Base-by-base conservation (phyloP, 495 filamentous ascomycete species). In the Venustampulla echinocandica region DNA sequence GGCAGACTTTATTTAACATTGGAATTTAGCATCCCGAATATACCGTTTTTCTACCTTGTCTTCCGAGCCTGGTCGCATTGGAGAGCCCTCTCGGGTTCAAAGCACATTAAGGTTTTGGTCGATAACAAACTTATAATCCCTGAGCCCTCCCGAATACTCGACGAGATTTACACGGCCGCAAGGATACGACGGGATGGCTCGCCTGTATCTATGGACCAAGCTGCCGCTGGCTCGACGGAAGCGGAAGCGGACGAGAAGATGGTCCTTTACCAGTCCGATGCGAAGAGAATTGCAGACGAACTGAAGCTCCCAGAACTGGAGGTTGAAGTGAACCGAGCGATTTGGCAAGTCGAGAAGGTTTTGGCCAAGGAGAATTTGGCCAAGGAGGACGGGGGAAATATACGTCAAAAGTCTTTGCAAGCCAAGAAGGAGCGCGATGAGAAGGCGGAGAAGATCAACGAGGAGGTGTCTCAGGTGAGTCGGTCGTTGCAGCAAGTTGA, bases 31-130 rank as follows among this genome's bases (percentile, higher is more conserved):
- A 69, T 96, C 51, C 90, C 90, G 6, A 96, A 96, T 60, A 71
- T 98, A n/a, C 92, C 92, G 19, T 97, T 97, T 69, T 96, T 97
- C 69, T 99, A 97, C 60, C 70, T 96, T 14, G 75, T 72, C 1
- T 99, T 93, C 64, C 74, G 92, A 42, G 77, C 77, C 24, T 81
- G 75, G 70, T 81, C 75, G 24, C 76, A 81, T 50, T 80, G 74
- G 73, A 64, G 72, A 69, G 92, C 92, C 27, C 66, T 93, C 30
- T 75, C 76, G 17, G 92, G 92, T 21, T 90, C 89, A 22, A 84
- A 80, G 58, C 87, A 97, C 60, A 61, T 97, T 3, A 74, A 88
- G 46, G 93, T 83, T 51, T 76, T 97, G 7, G 59, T 93, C 23
- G 65, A 83, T 10, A 80, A 85, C 30, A 70, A 79, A 13, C 72